Percentiles rank a stretch among this genome's conserved stretches.
Evolutionary conservation across 2,329 filamentous ascomycete species (phyloP).

Genomic region (Clonostachys solani): DNA sequence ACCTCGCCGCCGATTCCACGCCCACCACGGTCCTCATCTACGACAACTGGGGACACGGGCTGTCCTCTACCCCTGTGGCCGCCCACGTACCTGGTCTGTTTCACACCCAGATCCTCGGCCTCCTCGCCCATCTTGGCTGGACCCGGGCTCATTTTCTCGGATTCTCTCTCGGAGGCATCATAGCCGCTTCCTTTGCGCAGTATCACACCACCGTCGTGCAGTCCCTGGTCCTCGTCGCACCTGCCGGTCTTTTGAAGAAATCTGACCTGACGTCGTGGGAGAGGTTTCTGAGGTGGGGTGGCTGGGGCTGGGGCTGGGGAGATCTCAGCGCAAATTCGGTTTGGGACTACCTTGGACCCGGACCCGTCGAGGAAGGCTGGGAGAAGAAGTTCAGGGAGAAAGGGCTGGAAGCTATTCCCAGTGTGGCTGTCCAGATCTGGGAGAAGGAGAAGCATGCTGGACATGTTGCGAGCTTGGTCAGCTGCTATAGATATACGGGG

Average conservation of each 20-base stretch:
- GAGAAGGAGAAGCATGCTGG: conserved; percentile 46
- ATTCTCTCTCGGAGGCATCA: conserved; percentile 42
- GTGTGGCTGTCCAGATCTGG: conserved; percentile 20
- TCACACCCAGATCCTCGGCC: conserved; percentile 27
- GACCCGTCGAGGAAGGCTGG: conserved; percentile 37
- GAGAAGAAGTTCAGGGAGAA: conserved; percentile 29
- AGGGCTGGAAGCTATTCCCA: conserved; percentile 34
- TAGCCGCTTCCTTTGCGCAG: conserved; percentile 29
- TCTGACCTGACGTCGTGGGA: conserved; percentile 17
- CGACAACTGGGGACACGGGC: conserved; percentile 49
- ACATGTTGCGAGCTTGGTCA: conserved; percentile 38
- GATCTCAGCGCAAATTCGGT: conserved; percentile 16
- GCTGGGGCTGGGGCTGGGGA: conserved; percentile 22
- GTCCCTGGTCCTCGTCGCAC: conserved; percentile 37
- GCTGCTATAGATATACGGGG: conserved; percentile 38
- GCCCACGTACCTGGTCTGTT: conserved; percentile 37
- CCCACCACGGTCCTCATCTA: conserved; percentile 32
- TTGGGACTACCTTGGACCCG: conserved; percentile 35
- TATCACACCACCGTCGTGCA: conserved; percentile 17
- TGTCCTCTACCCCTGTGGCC: conserved; percentile 39
- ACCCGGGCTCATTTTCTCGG: conserved; percentile 36
- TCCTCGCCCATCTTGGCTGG: conserved; percentile 37
- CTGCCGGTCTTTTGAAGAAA: conserved; percentile 33
- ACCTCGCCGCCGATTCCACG: conserved; percentile 26
- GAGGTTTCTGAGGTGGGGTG: conserved; percentile 11